Percentiles rank a stretch among this genome's conserved stretches.
These are phyloP conservation scores for Vanrija sp. DNA, from an alignment of 1,284 basidiomycete species.

Conservation along the genomic window DNA sequence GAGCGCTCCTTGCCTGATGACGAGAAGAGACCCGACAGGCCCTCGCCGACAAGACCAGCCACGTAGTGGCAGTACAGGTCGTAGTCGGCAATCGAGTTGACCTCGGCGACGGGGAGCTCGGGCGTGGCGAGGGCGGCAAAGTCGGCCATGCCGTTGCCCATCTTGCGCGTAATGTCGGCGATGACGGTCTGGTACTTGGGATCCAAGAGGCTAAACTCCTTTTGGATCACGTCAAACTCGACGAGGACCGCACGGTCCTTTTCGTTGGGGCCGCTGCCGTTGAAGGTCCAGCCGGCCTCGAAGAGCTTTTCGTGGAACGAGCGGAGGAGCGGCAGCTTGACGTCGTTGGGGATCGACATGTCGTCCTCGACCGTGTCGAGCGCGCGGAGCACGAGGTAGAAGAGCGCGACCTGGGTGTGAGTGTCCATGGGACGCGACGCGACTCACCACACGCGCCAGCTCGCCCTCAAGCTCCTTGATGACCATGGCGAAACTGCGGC, in stretches of 20 bases:
- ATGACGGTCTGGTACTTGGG: conserved; percentile 76
- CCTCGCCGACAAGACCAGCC: conserved; percentile 95
- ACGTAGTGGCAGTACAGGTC: conserved; percentile 99
- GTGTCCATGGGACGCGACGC: not conserved
- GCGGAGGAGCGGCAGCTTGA: conserved; percentile 83
- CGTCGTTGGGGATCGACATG: conserved; percentile 84
- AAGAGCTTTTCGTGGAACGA: conserved; percentile 77
- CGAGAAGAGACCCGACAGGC: conserved; percentile 83
- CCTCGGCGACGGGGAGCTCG: conserved; percentile 61
- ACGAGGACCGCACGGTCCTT: conserved; percentile 84
- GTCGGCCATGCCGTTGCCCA: conserved; percentile 94
- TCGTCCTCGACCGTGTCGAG: conserved; percentile 98
- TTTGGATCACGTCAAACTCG: conserved; percentile 78
- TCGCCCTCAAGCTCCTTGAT: conserved; percentile 97
- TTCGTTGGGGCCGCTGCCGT: conserved; percentile 77
- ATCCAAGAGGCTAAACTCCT: conserved; percentile 70
- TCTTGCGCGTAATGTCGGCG: conserved; percentile 73
- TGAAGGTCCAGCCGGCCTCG: conserved; percentile 83
- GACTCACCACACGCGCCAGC: conserved; percentile 78
- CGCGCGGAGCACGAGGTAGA: conserved; percentile 89
- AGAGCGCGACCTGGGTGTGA: conserved; percentile 73
- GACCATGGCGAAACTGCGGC: conserved; percentile 85
- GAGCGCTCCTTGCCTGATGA: conserved; percentile 78
- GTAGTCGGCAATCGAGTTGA: conserved; percentile 76
- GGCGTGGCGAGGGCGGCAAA: conserved; percentile 78